Conservation (phyloP, 345 rosid genomes). For the Gossypioides kirkii region DNA sequence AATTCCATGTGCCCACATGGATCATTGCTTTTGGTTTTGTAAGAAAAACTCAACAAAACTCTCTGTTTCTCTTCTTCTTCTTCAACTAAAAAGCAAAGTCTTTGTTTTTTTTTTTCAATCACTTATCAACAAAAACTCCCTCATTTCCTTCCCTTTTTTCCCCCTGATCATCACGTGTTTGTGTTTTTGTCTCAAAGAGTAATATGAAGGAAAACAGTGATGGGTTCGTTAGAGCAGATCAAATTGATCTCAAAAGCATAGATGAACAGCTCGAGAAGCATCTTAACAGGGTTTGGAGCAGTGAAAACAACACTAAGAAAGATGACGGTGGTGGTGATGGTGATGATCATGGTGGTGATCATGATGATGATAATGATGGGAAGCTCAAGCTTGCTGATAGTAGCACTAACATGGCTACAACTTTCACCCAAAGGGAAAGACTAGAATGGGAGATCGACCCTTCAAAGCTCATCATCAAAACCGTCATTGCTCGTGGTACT, state of each 20-base stretch:
- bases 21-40: constrained; percentile 3
- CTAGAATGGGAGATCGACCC: constrained; percentile 98
- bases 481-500: constrained; percentile 93
- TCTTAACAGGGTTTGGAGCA: constrained; percentile 60
- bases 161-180: background rate
- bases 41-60: background rate
- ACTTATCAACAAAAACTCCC: background rate
- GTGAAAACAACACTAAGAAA: constrained; percentile 51
- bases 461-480: constrained; percentile 72
- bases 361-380: constrained; percentile 1
- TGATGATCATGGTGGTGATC: constrained; percentile 19
- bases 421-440: constrained; percentile 34
- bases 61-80: constrained; percentile 7
- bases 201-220: constrained; percentile 63
- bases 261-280: constrained; percentile 94
- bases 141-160: background rate
- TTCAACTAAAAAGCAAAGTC: background rate
- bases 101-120: too few species aligned
- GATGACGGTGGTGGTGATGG: constrained; percentile 30
- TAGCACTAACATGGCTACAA: background rate
- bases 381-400: constrained; percentile 1
- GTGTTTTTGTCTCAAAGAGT: background rate
- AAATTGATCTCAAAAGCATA: constrained; percentile 92
- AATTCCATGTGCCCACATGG: constrained; percentile 57
- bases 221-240: constrained; percentile 92